A percentile compares a stretch with the other conserved stretches of the same genome.
Conservation (phyloP, 345 rosid species). For the Gossypium longicalyx region DNA sequence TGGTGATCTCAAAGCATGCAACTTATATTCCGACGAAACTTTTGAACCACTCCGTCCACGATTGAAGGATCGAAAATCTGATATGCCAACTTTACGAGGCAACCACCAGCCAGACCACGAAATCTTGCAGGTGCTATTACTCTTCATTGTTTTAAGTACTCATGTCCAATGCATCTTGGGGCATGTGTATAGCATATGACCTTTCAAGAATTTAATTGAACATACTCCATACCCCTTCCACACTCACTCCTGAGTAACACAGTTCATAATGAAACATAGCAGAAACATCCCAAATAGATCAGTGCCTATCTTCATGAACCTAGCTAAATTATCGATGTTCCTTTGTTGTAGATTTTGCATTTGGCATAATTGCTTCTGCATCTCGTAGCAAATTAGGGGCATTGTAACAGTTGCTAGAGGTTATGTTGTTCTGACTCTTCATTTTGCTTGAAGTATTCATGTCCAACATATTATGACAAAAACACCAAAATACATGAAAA, state of each 20-base stretch:
- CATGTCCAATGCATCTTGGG: too few relatives aligned
- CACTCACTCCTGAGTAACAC: background rate
- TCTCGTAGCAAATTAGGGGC: background rate
- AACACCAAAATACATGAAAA: too few relatives aligned
- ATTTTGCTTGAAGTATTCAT: too few relatives aligned
- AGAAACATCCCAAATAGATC: background rate
- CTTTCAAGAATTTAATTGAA: background rate
- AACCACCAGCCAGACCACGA: constrained; percentile 41
- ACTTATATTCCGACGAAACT: constrained; percentile 43
- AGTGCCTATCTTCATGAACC: background rate
- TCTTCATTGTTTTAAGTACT: too few relatives aligned
- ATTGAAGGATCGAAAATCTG: constrained; percentile 34
- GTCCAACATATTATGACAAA: too few relatives aligned
- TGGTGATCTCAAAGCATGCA: constrained; percentile 46
- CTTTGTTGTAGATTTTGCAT: background rate
- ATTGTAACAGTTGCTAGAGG: background rate
- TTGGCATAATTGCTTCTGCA: background rate
- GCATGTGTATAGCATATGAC: background rate
- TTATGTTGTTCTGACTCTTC: too few relatives aligned
- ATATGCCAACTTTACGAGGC: constrained; percentile 25
- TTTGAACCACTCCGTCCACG: constrained; percentile 41
- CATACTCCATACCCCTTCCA: background rate
- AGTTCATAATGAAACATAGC: background rate
- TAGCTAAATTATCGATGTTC: background rate
- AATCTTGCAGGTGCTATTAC: constrained; percentile 49